Conservation (phyloP, 2,329 filamentous ascomycete genomes). For the Penicillium frequentans region DNA sequence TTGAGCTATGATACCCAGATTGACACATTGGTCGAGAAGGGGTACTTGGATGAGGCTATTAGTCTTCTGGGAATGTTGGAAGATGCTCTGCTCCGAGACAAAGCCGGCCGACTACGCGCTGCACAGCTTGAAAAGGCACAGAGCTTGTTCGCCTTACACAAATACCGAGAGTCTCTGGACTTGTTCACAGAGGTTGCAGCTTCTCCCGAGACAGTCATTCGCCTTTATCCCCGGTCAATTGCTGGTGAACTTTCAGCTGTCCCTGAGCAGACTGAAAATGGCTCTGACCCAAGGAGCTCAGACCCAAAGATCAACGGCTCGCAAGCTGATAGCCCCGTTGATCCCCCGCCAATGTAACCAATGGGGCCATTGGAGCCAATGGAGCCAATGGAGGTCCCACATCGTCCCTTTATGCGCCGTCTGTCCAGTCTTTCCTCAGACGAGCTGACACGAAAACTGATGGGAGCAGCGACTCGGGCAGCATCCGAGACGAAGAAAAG, state of each 20-base stretch:
- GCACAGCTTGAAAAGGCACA: conserved; percentile 93
- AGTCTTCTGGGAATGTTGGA: conserved; percentile 88
- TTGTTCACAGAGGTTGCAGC: conserved; percentile 88
- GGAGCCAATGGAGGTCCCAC: conserved; percentile 19
- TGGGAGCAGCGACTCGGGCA: conserved; percentile 41
- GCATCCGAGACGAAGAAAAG: conserved; percentile 37
- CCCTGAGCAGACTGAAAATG: conserved; percentile 42
- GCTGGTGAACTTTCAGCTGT: conserved; percentile 75
- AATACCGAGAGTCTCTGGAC: conserved; percentile 82
- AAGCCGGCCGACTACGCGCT: conserved; percentile 75
- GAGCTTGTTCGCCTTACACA: conserved; percentile 74
- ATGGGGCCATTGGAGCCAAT: not conserved
- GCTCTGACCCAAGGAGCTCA: conserved; percentile 21
- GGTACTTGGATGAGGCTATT: conserved; percentile 84
- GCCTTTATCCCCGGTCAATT: conserved; percentile 78
- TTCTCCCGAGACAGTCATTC: conserved; percentile 83
- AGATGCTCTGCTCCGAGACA: conserved; percentile 83
- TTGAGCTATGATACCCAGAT: conserved; percentile 90
- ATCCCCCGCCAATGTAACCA: conserved; percentile 16
- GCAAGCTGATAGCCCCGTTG: conserved; percentile 29
- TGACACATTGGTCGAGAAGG: conserved; percentile 71
- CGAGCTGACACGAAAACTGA: conserved; percentile 39
- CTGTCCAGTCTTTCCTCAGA: conserved; percentile 40
- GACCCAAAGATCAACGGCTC: conserved; percentile 32
- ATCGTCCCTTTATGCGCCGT: conserved; percentile 34